Percentiles rank a stretch among this genome's conserved stretches.
phyloP scores from a whole-genome alignment of 2,329 filamentous ascomycete species.

The Trichoderma sp. region DNA sequence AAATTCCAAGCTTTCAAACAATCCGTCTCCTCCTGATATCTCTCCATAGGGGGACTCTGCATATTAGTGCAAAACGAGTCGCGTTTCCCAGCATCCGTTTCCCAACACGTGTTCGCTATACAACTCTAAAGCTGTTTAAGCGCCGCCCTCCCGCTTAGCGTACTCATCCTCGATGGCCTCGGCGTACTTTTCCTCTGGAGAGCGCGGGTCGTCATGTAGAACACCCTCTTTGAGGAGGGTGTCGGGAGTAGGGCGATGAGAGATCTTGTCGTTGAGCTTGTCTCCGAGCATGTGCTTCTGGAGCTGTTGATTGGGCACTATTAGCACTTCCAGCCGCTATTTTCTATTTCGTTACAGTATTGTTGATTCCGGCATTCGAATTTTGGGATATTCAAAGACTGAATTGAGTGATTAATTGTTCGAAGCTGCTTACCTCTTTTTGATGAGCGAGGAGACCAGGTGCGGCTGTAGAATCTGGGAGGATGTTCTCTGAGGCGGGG shows the following conservation, averaged over 20 bases:
- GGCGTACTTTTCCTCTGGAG: constrained; percentile 54
- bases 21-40: neutral
- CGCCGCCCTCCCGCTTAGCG: constrained; percentile 60
- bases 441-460: constrained; percentile 77
- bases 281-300: constrained; percentile 86
- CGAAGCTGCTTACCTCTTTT: constrained; percentile 53
- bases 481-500: constrained; percentile 73
- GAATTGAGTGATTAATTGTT: neutral
- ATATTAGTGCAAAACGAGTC: neutral
- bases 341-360: neutral
- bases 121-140: constrained; percentile 36
- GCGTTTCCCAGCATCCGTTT: neutral
- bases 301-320: constrained; percentile 44
- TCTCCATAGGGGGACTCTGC: neutral
- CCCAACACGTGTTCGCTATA: neutral
- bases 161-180: constrained; percentile 64
- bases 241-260: constrained; percentile 71
- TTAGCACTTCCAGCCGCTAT: neutral
- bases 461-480: constrained; percentile 73
- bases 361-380: neutral
- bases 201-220: constrained; percentile 63
- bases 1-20: neutral
- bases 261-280: constrained; percentile 81
- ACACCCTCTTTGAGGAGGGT: constrained; percentile 77
- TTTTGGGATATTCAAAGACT: neutral